Percentiles rank a stretch among this genome's conserved stretches.
Evolutionary conservation across 129 eudicot species (phyloP).

Genomic region (Flaveria sonorensis): DNA sequence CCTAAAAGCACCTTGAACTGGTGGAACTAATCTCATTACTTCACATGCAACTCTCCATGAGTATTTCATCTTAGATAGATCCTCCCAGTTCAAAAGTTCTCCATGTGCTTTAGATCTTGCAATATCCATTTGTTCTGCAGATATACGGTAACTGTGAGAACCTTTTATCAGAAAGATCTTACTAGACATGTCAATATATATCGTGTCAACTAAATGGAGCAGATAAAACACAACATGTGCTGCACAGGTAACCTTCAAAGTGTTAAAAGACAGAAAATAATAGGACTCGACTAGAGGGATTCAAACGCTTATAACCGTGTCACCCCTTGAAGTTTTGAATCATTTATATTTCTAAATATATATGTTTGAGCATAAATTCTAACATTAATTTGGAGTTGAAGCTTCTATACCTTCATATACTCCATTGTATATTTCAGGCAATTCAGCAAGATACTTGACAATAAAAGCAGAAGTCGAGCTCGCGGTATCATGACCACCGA

Average conservation of each 20-base stretch:
- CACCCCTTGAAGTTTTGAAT: too few relatives aligned
- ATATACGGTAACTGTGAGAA: background rate
- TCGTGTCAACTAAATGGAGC: too few relatives aligned
- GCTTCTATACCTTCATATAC: constrained; percentile 61
- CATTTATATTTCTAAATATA: too few relatives aligned
- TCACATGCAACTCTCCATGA: constrained; percentile 50
- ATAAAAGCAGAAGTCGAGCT: constrained; percentile 75
- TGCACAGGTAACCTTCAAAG: too few relatives aligned
- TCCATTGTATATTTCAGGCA: constrained; percentile 69
- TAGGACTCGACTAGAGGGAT: too few relatives aligned
- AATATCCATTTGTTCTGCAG: constrained; percentile 46
- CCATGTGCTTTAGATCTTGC: constrained; percentile 34
- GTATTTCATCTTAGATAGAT: constrained; percentile 40
- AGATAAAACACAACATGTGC: too few relatives aligned
- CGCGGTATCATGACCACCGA: constrained; percentile 90
- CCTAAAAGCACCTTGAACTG: constrained; percentile 41
- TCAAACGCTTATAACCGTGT: too few relatives aligned
- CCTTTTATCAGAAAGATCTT: too few relatives aligned
- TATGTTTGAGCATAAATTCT: background rate
- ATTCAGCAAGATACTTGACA: constrained; percentile 80
- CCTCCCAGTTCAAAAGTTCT: constrained; percentile 39
- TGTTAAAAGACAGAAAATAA: too few relatives aligned
- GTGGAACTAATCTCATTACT: constrained; percentile 45
- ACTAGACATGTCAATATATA: too few relatives aligned
- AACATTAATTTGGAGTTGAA: background rate